Conservation (phyloP, 75 land plant genomes). For the Picea sitchensis region DNA sequence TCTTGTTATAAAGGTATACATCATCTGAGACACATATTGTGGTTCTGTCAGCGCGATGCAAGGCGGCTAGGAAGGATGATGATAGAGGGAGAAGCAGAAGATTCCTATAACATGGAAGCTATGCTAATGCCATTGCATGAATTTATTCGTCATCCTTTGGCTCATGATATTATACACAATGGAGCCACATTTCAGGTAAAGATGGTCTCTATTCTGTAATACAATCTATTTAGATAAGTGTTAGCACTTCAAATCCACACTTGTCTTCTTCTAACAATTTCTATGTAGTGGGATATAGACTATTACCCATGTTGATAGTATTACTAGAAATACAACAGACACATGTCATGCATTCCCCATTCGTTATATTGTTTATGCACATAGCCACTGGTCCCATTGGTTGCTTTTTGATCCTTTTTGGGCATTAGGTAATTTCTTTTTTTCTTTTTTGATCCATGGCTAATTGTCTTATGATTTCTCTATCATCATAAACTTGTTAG, state of each 20-base stretch:
- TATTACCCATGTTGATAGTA: not conserved
- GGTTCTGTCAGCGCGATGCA: slow-evolving; percentile 47
- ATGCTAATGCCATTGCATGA: slow-evolving; percentile 76
- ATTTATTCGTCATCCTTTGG: slow-evolving; percentile 72
- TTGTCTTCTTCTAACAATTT: not conserved
- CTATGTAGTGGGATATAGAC: not conserved
- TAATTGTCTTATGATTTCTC: not conserved
- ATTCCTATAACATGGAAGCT: slow-evolving; percentile 47
- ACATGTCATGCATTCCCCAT: not conserved
- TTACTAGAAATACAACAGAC: not conserved
- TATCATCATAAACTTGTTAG: not conserved
- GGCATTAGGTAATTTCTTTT: not conserved
- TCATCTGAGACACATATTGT: not conserved
- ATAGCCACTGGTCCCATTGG: not conserved
- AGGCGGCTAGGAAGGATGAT: slow-evolving; percentile 15
- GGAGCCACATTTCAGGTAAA: slow-evolving; percentile 98
- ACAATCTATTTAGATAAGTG: not conserved
- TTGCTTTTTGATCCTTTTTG: not conserved
- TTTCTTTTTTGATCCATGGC: not conserved
- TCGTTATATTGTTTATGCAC: not conserved
- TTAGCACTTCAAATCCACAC: not conserved
- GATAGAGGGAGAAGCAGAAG: not conserved
- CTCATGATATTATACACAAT: slow-evolving; percentile 84
- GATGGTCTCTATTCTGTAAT: not conserved
- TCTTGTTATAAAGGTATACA: not conserved